Evolutionary conservation across 768 basidiomycete genomes (phyloP), one percentile per base, ranked within the genome.

Genomic region (Trichaptum fuscoviolaceum): DNA sequence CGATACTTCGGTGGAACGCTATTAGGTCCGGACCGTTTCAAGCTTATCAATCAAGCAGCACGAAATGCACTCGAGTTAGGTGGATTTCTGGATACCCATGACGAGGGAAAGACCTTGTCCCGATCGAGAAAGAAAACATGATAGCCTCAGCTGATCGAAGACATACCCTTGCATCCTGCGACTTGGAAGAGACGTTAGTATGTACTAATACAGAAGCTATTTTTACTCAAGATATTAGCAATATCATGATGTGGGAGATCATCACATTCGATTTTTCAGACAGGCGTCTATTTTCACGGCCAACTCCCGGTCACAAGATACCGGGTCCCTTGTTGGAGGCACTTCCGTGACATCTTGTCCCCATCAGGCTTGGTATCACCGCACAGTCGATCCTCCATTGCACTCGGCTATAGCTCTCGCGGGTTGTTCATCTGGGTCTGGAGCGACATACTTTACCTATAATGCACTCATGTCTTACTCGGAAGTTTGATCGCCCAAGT

Each of bases 41-140:
- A 92, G 73, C 93, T 96, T 71, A 99, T 99, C 75, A 98, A 96
- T 73, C 93, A 96, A 74, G 94, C 94, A 3, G 96, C 96, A 1
- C 84, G 96, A 24, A 92, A 93, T 71, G 95, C 96, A 0, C 81
- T 99, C 6, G 93, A 96, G 58, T 69, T 87, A 0, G 96, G 92
- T 10, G 95, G 96, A 0, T 94, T 98, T 74, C 77, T 99, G 35
- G 91, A 92, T 58, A 77, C 73, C 9, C 71, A 71, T 18, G 84
- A 81, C 15, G 74, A 72, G 18, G 25, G 26, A 23, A 65, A 65
- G 25, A 27, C 23, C 20, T 26, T 42, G 26, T 10, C 64, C 7
- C 42, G 64, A n/a, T 57, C 34, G 26, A 65, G 58, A 24, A 42
- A 65, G 8, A 57, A 52, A 52, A 52, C 23, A 58, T 25, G 42